Percentiles rank a stretch among this genome's conserved stretches.
These are phyloP conservation scores for Microcera coccophila DNA, from an alignment of 2,329 filamentous ascomycete species.

Conservation along the genomic window DNA sequence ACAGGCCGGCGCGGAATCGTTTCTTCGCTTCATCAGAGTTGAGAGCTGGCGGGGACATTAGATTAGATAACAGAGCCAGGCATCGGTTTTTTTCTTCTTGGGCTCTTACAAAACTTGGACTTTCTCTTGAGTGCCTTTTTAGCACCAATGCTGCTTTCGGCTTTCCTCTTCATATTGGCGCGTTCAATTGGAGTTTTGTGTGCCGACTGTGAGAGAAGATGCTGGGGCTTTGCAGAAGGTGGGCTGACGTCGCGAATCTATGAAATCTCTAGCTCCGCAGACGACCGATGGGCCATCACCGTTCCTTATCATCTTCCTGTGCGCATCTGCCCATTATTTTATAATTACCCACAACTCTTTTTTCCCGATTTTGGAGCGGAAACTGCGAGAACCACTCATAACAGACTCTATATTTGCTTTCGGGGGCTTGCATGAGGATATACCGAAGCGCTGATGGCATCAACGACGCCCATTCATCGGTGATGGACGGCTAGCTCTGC, in stretches of 20 bases:
- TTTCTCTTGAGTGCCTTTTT: constrained; percentile 51
- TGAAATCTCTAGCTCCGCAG: constrained; percentile 21
- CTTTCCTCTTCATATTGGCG: constrained; percentile 56
- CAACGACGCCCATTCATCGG: neutral
- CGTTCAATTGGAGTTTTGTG: constrained; percentile 16
- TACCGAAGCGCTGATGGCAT: neutral
- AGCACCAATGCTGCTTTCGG: constrained; percentile 42
- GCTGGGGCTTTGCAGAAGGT: constrained; percentile 8
- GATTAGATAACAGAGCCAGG: no score
- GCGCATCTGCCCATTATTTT: neutral
- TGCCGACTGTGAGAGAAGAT: constrained; percentile 6
- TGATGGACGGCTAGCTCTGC: neutral
- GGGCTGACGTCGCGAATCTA: constrained; percentile 28
- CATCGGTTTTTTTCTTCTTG: no score
- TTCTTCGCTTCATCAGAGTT: constrained; percentile 48
- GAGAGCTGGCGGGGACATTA: constrained; percentile 36
- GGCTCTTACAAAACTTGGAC: constrained; percentile 44
- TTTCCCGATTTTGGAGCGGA: neutral
- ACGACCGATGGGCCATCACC: constrained; percentile 23
- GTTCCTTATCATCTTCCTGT: constrained; percentile 1
- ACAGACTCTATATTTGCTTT: neutral
- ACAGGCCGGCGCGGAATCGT: constrained; percentile 64
- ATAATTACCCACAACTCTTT: neutral
- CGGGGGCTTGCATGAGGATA: neutral
- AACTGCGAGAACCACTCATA: neutral